phyloP scores from a whole-genome alignment of 2,329 filamentous ascomycete genomes.

The Fusarium annulatum region DNA sequence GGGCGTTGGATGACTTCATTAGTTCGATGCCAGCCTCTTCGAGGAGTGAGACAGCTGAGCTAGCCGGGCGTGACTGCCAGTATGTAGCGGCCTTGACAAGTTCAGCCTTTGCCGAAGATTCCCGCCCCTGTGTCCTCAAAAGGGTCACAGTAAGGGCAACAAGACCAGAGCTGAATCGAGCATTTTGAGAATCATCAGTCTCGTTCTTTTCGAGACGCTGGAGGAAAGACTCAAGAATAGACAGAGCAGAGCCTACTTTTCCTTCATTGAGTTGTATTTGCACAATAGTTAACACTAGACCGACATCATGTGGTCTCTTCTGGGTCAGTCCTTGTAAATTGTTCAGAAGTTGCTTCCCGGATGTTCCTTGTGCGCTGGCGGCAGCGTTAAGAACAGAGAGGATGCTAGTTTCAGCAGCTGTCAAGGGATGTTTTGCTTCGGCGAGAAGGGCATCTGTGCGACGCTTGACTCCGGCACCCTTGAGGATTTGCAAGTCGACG shows the following conservation, averaged over 20 bases:
- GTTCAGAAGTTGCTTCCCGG: conserved; percentile 75
- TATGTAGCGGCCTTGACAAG: conserved; percentile 82
- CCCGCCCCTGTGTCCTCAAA: conserved; percentile 80
- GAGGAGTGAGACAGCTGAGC: conserved; percentile 70
- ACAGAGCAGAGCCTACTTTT: conserved; percentile 78
- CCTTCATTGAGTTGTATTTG: conserved; percentile 82
- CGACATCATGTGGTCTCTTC: conserved; percentile 81
- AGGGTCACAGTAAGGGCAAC: conserved; percentile 83
- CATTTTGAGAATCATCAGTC: conserved; percentile 68
- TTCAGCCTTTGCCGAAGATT: conserved; percentile 75
- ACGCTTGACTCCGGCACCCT: conserved; percentile 69
- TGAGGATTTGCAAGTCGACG: conserved; percentile 73
- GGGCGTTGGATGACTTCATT: conserved; percentile 75
- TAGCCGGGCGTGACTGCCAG: conserved; percentile 73
- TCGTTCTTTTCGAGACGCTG: conserved; percentile 73
- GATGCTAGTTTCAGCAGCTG: conserved; percentile 50
- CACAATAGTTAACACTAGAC: conserved; percentile 80
- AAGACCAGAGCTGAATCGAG: conserved; percentile 85
- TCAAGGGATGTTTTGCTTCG: conserved; percentile 44
- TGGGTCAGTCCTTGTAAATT: conserved; percentile 76
- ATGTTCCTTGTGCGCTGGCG: conserved; percentile 72
- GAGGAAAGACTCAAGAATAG: conserved; percentile 81
- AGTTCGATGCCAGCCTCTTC: conserved; percentile 86
- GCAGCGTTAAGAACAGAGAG: conserved; percentile 73
- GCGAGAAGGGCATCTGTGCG: conserved; percentile 58